Base-by-base conservation (phyloP, 2,329 filamentous ascomycete genomes). In the Geosmithia morbida region DNA sequence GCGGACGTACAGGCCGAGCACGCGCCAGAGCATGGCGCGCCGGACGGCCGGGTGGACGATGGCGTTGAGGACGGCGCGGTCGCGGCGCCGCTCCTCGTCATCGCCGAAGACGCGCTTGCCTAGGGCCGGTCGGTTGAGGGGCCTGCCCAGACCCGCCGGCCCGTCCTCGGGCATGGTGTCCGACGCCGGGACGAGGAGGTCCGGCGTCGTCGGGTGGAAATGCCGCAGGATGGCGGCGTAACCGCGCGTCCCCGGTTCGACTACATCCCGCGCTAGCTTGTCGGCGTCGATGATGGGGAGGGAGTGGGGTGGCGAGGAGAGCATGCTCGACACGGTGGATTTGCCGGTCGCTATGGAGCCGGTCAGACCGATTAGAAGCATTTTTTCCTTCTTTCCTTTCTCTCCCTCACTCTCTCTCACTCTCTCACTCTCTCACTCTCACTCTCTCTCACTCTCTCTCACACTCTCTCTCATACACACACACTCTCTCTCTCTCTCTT, bases 261-360 rank as follows among this genome's bases (percentile, higher is more conserved):
- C 90, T 50, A 97, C 92, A 63, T 92, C 77, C 56, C 90, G 88
- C 44, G 92, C 90, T 51, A 97, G 75, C 48, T 94, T 68, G 68
- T 98, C 92, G 60, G 92, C 90, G 61, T 98, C 92, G 68, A 98
- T 83, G 56, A 98, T 76, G 57, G 92, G 89, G 51, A 98, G 76
- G 51, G 78, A 83, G 71, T 96, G 85, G 0, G 90, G 92, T 5
- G 85, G 71, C 4, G 78, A 73, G 46, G 84, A 79, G 57, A 98
- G 85, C 55, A 95, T 75, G 40, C 75, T 72, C 26, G 92, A 95
- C 48, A 96, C 88, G 54, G 90, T 98, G 43, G 90, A 95, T 76
- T 98, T 98, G 63, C 92, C 92, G 6, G 92, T 98, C 51, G 92
- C 92, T 61, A 98, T 97, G 51, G 89, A 95, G 61, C 92, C 92